Percentiles rank a stretch among this genome's conserved stretches.
These are phyloP conservation scores for Nakaseomyces uthaithaninus DNA, from an alignment of 1,139 yeast genomes.

Conservation along the genomic window DNA sequence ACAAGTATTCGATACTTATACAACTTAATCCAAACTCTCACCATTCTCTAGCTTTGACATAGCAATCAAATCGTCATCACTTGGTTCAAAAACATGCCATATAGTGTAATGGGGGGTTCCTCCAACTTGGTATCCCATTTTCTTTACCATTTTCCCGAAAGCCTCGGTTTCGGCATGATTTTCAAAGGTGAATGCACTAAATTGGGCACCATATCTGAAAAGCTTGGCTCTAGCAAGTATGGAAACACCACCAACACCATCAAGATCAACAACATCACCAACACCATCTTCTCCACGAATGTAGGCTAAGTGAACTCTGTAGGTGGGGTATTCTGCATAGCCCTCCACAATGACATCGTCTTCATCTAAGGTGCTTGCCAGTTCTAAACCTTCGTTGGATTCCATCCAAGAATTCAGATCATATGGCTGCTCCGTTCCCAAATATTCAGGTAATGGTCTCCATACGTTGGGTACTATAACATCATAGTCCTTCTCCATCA, in stretches of 20 bases:
- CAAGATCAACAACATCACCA: constrained; percentile 78
- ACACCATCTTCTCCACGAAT: constrained; percentile 81
- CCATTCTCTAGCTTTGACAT: constrained; percentile 57
- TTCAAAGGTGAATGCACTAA: constrained; percentile 85
- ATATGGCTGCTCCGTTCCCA: constrained; percentile 83
- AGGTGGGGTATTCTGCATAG: constrained; percentile 83
- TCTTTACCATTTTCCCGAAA: constrained; percentile 73
- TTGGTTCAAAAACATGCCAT: constrained; percentile 91
- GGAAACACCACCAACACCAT: constrained; percentile 89
- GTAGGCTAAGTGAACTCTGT: constrained; percentile 88
- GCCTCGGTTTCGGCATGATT: constrained; percentile 94
- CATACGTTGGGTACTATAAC: constrained; percentile 80
- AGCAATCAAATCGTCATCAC: constrained; percentile 78
- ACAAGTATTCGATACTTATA: background rate
- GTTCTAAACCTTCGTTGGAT: constrained; percentile 69
- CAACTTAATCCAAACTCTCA: background rate
- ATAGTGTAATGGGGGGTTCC: constrained; percentile 86
- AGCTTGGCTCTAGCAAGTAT: constrained; percentile 73
- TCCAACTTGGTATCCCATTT: constrained; percentile 73
- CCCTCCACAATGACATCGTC: constrained; percentile 91
- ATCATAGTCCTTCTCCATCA: constrained; percentile 58
- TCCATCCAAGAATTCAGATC: constrained; percentile 91
- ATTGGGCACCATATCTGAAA: constrained; percentile 72
- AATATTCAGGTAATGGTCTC: constrained; percentile 88
- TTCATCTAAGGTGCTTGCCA: constrained; percentile 70